phyloP scores from a whole-genome alignment of 306 rosid species.

The Albizia julibrissin region DNA sequence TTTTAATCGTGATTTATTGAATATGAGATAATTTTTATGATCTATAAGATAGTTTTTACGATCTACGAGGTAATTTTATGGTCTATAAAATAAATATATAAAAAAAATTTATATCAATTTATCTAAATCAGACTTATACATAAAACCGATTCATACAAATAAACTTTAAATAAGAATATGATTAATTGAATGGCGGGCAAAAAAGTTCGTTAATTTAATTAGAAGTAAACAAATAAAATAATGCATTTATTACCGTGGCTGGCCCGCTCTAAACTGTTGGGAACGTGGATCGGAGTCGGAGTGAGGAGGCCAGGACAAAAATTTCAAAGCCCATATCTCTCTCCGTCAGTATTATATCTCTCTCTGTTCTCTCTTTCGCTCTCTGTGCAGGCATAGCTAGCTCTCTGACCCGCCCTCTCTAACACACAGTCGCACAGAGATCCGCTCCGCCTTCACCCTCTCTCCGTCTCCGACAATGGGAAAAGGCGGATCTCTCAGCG shows the following conservation, averaged over 20 bases:
- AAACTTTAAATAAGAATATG: no score
- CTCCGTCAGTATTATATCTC: background rate
- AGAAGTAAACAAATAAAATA: no score
- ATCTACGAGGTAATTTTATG: no score
- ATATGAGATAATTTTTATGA: no score
- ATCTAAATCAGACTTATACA: no score
- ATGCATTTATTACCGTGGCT: no score
- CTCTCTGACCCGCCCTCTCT: background rate
- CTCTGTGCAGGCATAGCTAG: background rate
- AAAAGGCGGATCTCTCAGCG: conserved; percentile 75
- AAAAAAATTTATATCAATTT: no score
- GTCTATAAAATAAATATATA: no score
- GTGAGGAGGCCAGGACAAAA: background rate
- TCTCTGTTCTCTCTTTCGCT: background rate
- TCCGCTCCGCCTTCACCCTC: background rate
- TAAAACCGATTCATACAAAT: no score
- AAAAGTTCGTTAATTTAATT: background rate
- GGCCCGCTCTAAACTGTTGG: background rate
- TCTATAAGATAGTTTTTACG: no score
- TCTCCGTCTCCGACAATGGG: conserved; percentile 50
- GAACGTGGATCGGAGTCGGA: background rate
- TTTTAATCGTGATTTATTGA: no score
- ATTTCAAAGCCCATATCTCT: background rate
- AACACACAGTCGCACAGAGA: background rate
- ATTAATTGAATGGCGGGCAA: no score